phyloP scores from a whole-genome alignment of 2,329 filamentous ascomycete species.

The Cadophora luteo-olivacea region DNA sequence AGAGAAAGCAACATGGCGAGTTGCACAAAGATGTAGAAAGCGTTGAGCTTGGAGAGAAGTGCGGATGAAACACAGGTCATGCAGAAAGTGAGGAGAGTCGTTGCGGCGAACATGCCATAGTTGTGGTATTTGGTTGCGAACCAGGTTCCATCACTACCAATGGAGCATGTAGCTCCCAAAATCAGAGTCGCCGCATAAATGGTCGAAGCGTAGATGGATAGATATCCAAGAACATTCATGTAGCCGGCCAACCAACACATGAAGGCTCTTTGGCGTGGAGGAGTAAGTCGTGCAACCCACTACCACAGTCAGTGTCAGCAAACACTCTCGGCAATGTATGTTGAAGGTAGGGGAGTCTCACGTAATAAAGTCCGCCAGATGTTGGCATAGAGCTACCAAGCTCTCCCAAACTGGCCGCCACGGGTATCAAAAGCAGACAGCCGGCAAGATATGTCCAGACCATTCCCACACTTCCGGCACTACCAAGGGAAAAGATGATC shows the following conservation, averaged over 20 bases:
- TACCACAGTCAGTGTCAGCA: slow-evolving; percentile 25
- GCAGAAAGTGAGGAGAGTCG: slow-evolving; percentile 40
- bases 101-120: slow-evolving; percentile 44
- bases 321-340: neutral
- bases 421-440: slow-evolving; percentile 43
- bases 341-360: slow-evolving; percentile 21
- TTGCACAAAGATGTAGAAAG: slow-evolving; percentile 43
- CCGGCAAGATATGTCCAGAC: slow-evolving; percentile 44
- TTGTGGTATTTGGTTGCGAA: slow-evolving; percentile 43
- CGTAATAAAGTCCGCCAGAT: slow-evolving; percentile 44
- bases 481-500: slow-evolving; percentile 43
- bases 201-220: slow-evolving; percentile 45
- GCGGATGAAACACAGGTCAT: slow-evolving; percentile 44
- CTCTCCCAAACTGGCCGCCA: slow-evolving; percentile 43
- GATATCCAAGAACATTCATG: slow-evolving; percentile 45
- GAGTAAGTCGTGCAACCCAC: slow-evolving; percentile 45
- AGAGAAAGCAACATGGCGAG: slow-evolving; percentile 42
- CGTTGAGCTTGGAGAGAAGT: slow-evolving; percentile 41
- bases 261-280: slow-evolving; percentile 40
- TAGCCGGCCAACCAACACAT: slow-evolving; percentile 46
- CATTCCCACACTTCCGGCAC: slow-evolving; percentile 42
- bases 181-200: slow-evolving; percentile 45
- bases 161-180: slow-evolving; percentile 40
- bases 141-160: slow-evolving; percentile 37
- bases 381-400: slow-evolving; percentile 45